Evolutionary conservation across 352 stramenopile species (phyloP).

Genomic region (Globisporangium apiculatum): DNA sequence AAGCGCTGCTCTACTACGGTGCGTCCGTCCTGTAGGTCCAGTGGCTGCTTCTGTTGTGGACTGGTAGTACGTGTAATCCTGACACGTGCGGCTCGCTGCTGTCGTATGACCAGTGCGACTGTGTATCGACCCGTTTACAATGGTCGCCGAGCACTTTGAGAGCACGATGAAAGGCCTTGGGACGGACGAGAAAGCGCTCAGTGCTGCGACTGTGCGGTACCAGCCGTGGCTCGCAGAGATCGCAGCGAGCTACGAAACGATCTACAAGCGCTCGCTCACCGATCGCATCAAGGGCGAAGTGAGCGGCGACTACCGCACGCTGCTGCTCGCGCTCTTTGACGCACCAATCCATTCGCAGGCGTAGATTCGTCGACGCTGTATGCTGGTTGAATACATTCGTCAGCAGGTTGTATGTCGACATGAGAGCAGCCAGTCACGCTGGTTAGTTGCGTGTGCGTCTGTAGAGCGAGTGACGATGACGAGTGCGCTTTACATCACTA

Average conservation of each 20-base stretch:
- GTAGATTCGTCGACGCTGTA: background rate
- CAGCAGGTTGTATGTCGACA: no score
- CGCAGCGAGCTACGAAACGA: conserved; percentile 31
- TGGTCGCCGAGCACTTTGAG: conserved; percentile 46
- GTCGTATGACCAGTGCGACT: conserved; percentile 26
- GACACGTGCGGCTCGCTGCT: background rate
- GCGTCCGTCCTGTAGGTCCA: conserved; percentile 1
- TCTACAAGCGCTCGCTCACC: conserved; percentile 34
- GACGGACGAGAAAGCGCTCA: conserved; percentile 55
- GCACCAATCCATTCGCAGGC: conserved; percentile 14
- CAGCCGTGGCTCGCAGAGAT: conserved; percentile 35
- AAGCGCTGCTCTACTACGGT: conserved; percentile 62
- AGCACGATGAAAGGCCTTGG: conserved; percentile 48
- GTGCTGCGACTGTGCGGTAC: conserved; percentile 46
- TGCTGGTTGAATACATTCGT: background rate
- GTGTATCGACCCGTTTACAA: conserved; percentile 39
- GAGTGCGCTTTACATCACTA: no score
- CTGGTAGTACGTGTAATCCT: background rate
- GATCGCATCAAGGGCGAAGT: conserved; percentile 49
- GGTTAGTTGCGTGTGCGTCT: no score
- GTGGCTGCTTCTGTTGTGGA: background rate
- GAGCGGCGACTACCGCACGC: conserved; percentile 43
- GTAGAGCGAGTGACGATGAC: no score
- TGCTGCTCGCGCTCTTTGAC: conserved; percentile 46
- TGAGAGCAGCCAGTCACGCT: background rate